Base-by-base conservation (phyloP, 108 stramenopile genomes). In the Nitzschia sp. region DNA sequence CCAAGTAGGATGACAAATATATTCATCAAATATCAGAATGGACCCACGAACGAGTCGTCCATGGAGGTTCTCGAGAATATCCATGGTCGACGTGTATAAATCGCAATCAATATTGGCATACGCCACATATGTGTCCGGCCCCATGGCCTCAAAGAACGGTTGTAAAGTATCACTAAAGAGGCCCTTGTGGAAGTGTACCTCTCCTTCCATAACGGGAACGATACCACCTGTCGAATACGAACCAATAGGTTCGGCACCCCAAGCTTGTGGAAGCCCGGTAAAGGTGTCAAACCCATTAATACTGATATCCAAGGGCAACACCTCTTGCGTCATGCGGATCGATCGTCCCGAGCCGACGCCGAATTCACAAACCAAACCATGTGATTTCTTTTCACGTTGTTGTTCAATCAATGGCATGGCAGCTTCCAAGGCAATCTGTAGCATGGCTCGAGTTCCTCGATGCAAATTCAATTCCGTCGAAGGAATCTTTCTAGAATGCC, bases 211-310 rank as follows among this genome's bases (percentile, higher is more conserved):
- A 31, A 76, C 56, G 3, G 94, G 94, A 26, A 86, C 68, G 9
- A 76, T 66, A 6, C 94, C 94, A 5, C 89, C 91, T 0, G 91
- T 95, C 17, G 87, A 86, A 62, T 92, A 95, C 0, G 86, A 46
- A 3, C 94, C 94, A 13, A 79, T 81, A 4, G 87, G 89, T 64
- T 91, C 88, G 24, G 72, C 80, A 0, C 89, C 89, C 94, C 94
- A 95, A 15, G 91, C 81, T 49, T 88, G 83, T 1, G 94, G 94
- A 23, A 95, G 69, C 32, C 94, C 94, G 0, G 91, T 95, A 62
- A 95, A 95, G 2, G 94, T 95, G 72, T 95, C 94, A 82, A 95
- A 95, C 27, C 94, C 91, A 68, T 95, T 86, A 45, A 92, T 80
- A 21, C 63, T 63, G 45, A 75, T 75, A 57, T 86, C 80, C 31